Base-by-base conservation (phyloP, 2,329 filamentous ascomycete genomes). In the Podosphaera leucotricha region DNA sequence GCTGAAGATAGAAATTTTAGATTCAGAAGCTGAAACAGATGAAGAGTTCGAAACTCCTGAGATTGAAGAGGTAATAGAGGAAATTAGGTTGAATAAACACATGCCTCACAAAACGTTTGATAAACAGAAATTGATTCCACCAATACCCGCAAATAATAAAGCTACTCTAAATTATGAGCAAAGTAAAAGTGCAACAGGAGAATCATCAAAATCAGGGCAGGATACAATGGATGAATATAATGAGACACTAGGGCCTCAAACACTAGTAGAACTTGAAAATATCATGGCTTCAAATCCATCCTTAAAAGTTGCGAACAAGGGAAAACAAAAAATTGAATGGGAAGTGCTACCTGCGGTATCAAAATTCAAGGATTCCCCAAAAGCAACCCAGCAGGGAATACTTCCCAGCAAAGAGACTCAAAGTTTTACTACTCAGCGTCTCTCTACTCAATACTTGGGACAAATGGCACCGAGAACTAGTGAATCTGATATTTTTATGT, bases 401-500 rank as follows among this genome's bases (percentile, higher is more conserved):
- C 16, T 19, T 15, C 38, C 3, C 42, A 43, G 11, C 15, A 48
- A 52, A 19, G 48, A 45, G 41, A 53, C 50, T 26, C 55, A 55
- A 46, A 26, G 44, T 10, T 47, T 53, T 35, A 64, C 66, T 46
- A 67, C 64, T 46, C 71, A 75, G 49, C 65, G 71, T 2, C 63
- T 75, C 0, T 62, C 68, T 1, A 57, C 67, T 3, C 60, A 67
- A 18, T 57, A 65, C 3, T 62, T 73, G n/a, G 61, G 62, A 18
- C 54, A 58, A 5, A 61, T 74, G 52, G 63, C 63, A 0, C 61
- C 65, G 0, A 64, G 66, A 43, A 67, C 65, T 2, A 60, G 64
- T 35, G 62, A 64, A 24, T 68, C 70, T 2, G 71, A 75, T 50
- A 61, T 73, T 6, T 62, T 75, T 44, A 61, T 75, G 44, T 66